Evolutionary conservation across 1,139 yeast species (phyloP).

Genomic region (Pichia sp.): DNA sequence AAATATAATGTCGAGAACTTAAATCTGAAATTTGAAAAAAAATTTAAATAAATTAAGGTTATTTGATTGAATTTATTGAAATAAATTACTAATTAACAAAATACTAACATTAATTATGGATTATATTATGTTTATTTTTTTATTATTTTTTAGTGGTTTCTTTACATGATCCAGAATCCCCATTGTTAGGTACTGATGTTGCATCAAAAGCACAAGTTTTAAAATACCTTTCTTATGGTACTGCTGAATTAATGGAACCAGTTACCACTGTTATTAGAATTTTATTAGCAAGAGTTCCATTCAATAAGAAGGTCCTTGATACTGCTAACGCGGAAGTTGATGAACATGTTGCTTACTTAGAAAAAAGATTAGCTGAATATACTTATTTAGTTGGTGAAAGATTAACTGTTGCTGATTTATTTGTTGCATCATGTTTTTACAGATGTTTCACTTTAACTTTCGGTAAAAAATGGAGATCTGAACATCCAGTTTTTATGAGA

Average conservation of each 20-base stretch:
- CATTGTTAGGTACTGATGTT: slow-evolving; percentile 41
- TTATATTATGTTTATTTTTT: slow-evolving; percentile 9
- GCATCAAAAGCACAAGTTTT: slow-evolving; percentile 66
- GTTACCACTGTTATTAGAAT: slow-evolving; percentile 38
- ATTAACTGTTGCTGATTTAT: slow-evolving; percentile 77
- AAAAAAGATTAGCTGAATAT: slow-evolving; percentile 62
- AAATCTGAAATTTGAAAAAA: slow-evolving; percentile 37
- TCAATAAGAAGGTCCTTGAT: slow-evolving; percentile 78
- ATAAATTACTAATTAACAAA: neutral
- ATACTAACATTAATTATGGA: slow-evolving; percentile 6
- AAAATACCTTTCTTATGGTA: slow-evolving; percentile 78
- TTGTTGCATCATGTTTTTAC: slow-evolving; percentile 50
- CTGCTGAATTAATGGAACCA: slow-evolving; percentile 56
- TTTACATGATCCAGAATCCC: slow-evolving; percentile 32
- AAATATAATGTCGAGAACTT: slow-evolving; percentile 69
- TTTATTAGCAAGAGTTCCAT: slow-evolving; percentile 48
- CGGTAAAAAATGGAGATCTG: slow-evolving; percentile 72
- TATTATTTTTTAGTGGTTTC: slow-evolving; percentile 28
- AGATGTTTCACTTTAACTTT: slow-evolving; percentile 65
- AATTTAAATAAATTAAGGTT: no score
- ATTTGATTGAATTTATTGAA: neutral
- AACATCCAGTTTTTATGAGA: slow-evolving; percentile 72
- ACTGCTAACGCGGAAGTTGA: slow-evolving; percentile 35
- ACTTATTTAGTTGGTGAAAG: slow-evolving; percentile 93
- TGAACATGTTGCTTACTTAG: slow-evolving; percentile 38